Conservation (phyloP, 495 filamentous ascomycete genomes). For the Glarea lozoyensis region DNA sequence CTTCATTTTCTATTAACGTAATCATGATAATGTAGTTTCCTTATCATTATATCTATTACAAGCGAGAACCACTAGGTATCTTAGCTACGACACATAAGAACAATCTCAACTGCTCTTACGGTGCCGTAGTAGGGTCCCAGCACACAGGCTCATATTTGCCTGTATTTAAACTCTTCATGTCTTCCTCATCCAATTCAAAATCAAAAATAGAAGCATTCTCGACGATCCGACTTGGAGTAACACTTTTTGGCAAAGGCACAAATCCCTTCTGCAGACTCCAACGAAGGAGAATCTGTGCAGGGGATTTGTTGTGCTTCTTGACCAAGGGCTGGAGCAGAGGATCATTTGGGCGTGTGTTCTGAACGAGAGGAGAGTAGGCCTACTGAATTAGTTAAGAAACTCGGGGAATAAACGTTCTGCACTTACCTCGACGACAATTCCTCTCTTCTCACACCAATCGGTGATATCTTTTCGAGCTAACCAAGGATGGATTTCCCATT, state of each 20-base stretch:
- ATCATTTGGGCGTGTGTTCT: constrained; percentile 58
- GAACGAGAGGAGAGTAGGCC: constrained; percentile 75
- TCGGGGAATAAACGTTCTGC: too few relatives aligned
- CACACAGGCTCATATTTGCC: constrained; percentile 53
- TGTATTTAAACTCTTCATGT: constrained; percentile 45
- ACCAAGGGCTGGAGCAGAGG: constrained; percentile 47
- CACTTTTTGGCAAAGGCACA: constrained; percentile 70
- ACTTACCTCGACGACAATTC: constrained; percentile 63
- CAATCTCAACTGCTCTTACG: constrained; percentile 12
- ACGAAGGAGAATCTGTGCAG: constrained; percentile 70
- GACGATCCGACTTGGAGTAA: constrained; percentile 53
- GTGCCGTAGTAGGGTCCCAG: constrained; percentile 61
- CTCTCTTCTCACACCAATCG: constrained; percentile 60
- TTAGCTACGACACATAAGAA: too few relatives aligned
- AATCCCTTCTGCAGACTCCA: constrained; percentile 84
- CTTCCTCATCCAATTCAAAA: constrained; percentile 63
- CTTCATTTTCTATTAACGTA: too few relatives aligned
- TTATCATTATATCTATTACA: too few relatives aligned
- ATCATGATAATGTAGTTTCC: too few relatives aligned
- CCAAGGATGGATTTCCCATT: constrained; percentile 91
- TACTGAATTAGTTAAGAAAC: too few relatives aligned
- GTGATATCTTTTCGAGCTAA: constrained; percentile 67
- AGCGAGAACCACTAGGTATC: too few relatives aligned
- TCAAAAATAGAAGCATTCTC: constrained; percentile 75
- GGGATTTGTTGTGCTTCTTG: constrained; percentile 62